Conservation (phyloP, 192 early-diverging fungal species). For the Coemansia pectinata region DNA sequence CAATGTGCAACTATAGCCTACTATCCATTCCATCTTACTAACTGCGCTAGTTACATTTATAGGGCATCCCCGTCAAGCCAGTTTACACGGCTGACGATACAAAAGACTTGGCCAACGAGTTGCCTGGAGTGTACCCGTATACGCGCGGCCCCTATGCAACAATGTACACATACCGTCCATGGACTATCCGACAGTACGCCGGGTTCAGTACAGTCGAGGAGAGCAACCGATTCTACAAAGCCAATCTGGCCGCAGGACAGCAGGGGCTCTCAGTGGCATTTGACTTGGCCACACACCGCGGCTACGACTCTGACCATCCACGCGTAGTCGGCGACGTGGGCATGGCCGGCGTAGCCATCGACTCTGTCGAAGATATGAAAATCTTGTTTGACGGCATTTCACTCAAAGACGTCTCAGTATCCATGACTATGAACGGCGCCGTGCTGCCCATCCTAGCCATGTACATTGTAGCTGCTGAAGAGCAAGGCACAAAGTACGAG, state of each 20-base stretch:
- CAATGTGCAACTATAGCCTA: not conserved
- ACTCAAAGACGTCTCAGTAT: conserved; percentile 87
- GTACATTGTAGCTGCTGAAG: conserved; percentile 86
- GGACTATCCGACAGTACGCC: conserved; percentile 89
- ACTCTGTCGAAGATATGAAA: conserved; percentile 92
- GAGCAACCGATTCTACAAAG: conserved; percentile 85
- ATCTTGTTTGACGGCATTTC: conserved; percentile 87
- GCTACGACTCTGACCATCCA: conserved; percentile 90
- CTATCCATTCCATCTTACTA: not conserved
- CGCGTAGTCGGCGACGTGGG: conserved; percentile 88
- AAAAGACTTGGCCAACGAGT: conserved; percentile 60
- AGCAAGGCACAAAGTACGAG: conserved; percentile 78
- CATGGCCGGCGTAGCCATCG: conserved; percentile 93
- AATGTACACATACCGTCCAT: conserved; percentile 82
- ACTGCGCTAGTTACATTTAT: not conserved
- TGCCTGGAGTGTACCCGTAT: conserved; percentile 83
- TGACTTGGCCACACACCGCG: conserved; percentile 87
- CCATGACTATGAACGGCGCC: conserved; percentile 97
- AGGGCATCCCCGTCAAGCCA: conserved; percentile 80
- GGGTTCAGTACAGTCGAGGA: conserved; percentile 94
- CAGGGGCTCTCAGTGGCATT: conserved; percentile 88
- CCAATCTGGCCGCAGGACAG: conserved; percentile 85
- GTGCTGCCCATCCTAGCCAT: conserved; percentile 88
- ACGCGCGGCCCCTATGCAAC: conserved; percentile 84
- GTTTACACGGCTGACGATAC: conserved; percentile 79